These are phyloP conservation scores for Colletotrichum eleusines DNA, from an alignment of 2,329 filamentous ascomycete genomes.

Conservation along the genomic window DNA sequence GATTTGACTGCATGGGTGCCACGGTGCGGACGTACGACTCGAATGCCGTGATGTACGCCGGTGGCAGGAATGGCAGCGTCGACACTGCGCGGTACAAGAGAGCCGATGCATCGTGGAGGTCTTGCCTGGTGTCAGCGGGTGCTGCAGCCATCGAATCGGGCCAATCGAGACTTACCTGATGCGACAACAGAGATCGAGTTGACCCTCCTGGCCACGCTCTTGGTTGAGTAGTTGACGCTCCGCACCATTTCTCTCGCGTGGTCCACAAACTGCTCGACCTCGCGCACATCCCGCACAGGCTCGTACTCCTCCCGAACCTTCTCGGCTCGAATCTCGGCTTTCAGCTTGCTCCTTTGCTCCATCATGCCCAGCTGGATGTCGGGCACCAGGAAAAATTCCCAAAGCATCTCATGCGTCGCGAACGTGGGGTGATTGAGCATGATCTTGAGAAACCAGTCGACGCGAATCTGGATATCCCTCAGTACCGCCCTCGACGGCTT, in stretches of 20 bases:
- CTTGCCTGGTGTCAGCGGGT: slow-evolving; percentile 52
- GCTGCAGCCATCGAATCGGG: not conserved
- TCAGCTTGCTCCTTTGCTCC: slow-evolving; percentile 86
- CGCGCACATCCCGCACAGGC: slow-evolving; percentile 83
- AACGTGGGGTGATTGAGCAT: slow-evolving; percentile 92
- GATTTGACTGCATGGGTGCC: slow-evolving; percentile 77
- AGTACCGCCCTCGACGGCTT: slow-evolving; percentile 89
- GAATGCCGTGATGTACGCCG: slow-evolving; percentile 76
- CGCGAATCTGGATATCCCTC: slow-evolving; percentile 85
- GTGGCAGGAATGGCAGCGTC: slow-evolving; percentile 75
- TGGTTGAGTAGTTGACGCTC: slow-evolving; percentile 84
- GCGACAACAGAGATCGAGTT: slow-evolving; percentile 77
- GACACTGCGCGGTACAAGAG: slow-evolving; percentile 65
- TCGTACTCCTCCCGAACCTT: slow-evolving; percentile 90
- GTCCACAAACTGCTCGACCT: slow-evolving; percentile 93
- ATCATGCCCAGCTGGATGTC: slow-evolving; percentile 93
- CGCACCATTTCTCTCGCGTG: slow-evolving; percentile 92
- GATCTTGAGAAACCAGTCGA: slow-evolving; percentile 90
- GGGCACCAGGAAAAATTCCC: slow-evolving; percentile 98
- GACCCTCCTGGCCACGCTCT: slow-evolving; percentile 82
- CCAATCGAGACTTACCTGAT: slow-evolving; percentile 60
- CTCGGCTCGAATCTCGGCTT: slow-evolving; percentile 85
- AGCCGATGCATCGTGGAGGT: slow-evolving; percentile 75
- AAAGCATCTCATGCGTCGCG: slow-evolving; percentile 94
- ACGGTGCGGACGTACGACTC: slow-evolving; percentile 77